Conservation (phyloP, 2,329 filamentous ascomycete genomes). For the Paecilomyces formosus region DNA sequence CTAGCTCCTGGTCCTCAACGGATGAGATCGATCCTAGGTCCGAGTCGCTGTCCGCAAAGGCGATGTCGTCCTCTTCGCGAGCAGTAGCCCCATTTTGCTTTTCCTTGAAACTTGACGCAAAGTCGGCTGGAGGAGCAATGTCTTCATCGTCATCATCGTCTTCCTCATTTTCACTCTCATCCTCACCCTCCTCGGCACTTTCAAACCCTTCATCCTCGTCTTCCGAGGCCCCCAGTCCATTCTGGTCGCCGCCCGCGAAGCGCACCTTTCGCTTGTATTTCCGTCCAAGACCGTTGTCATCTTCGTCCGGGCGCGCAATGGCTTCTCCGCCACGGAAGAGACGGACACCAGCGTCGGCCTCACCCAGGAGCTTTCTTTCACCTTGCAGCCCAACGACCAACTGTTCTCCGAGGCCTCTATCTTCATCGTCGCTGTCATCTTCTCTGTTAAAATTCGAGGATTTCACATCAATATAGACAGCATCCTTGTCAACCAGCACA, state of each 20-base stretch:
- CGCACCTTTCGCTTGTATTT: slow-evolving; percentile 47
- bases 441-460: slow-evolving; percentile 62
- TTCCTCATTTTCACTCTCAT: slow-evolving; percentile 32
- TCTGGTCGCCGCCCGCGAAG: slow-evolving; percentile 41
- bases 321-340: slow-evolving; percentile 74
- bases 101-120: slow-evolving; percentile 36
- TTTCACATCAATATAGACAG: slow-evolving; percentile 78
- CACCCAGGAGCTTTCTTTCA: slow-evolving; percentile 72
- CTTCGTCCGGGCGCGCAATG: slow-evolving; percentile 49
- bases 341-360: slow-evolving; percentile 73
- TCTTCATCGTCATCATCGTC: slow-evolving; percentile 27
- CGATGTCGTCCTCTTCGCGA: slow-evolving; percentile 61
- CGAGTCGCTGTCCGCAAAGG: slow-evolving; percentile 94
- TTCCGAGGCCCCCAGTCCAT: slow-evolving; percentile 49
- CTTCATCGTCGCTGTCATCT: slow-evolving; percentile 54
- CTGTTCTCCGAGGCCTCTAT: slow-evolving; percentile 89
- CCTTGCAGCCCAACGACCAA: slow-evolving; percentile 85
- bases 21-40: slow-evolving; percentile 83
- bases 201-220: slow-evolving; percentile 50
- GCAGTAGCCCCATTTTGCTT: slow-evolving; percentile 48
- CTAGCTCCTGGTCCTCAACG: slow-evolving; percentile 48
- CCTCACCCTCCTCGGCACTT: slow-evolving; percentile 45
- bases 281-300: slow-evolving; percentile 52
- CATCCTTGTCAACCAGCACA: slow-evolving; percentile 92
- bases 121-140: slow-evolving; percentile 35